Base-by-base conservation (phyloP, 2,329 filamentous ascomycete genomes). In the Pseudogymnoascus sp. region DNA sequence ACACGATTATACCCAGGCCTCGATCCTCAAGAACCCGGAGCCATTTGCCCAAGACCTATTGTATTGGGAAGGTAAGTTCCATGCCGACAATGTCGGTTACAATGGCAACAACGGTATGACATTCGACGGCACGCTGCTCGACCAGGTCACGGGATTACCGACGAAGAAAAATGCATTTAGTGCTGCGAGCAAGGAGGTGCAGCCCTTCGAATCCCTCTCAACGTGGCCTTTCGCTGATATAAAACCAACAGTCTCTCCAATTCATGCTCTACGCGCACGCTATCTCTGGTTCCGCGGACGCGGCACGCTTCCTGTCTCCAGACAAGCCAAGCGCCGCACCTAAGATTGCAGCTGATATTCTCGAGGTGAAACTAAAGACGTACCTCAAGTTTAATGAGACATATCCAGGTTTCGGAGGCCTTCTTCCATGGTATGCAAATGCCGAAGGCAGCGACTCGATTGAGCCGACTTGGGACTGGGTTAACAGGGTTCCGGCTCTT, bases 51-150 rank as follows among this genome's bases (percentile, higher is more conserved):
- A 71, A 67, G 73, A 78, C 60, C 65, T 79, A 14, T 65, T 79
- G 13, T 78, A 75, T 66, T 79, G 77, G 77, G 78, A 80, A 65
- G 77, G 76, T n/a, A 73, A 76, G 23, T 79, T 79, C 36, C 77
- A 79, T 62, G 75, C 76, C 60, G 74, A 78, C 61, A 72, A 76
- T 21, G 71, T 79, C 2, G 71, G 73, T 8, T 79, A 78, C 67
- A 79, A 79, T 63, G 65, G 69, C 2, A 69, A 68, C 14, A 79
- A 79, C 64, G 78, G 77, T 61, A 77, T 79, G 74, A 73, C 75
- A 4, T 78, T 78, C 60, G 76, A 77, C 62, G 76, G 77, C 5
- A 75, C 75, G 0, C 73, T 77, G 62, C 69, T 77, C 31, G 73
- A 79, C 64, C 76, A 72, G 71, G 67, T 67, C 7, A 77, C 76